Percentiles rank a stretch among this genome's conserved stretches.
phyloP scores from a whole-genome alignment of 176 grass and related monocot genomes.

The Thalia dealbata region DNA sequence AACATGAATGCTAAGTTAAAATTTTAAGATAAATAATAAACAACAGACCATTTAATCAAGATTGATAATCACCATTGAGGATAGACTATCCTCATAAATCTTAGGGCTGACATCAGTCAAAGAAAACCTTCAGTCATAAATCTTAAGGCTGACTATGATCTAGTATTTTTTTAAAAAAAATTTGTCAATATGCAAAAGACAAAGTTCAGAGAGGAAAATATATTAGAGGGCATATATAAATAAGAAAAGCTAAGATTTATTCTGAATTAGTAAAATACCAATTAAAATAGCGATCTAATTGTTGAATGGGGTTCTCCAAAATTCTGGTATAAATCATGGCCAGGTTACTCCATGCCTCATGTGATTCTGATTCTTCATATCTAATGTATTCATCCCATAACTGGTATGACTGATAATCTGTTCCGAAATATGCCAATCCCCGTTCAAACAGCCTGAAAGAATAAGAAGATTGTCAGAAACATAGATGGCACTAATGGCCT shows the following conservation, averaged over 20 bases:
- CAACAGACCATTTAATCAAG: neutral
- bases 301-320: slow-evolving; percentile 79
- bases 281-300: slow-evolving; percentile 97
- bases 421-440: slow-evolving; percentile 91
- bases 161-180: neutral
- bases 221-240: neutral
- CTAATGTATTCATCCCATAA: slow-evolving; percentile 99
- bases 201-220: neutral
- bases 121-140: no score
- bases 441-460: slow-evolving; percentile 78
- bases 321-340: slow-evolving; percentile 89
- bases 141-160: neutral
- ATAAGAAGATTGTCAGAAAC: neutral
- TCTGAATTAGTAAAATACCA: slow-evolving; percentile 40
- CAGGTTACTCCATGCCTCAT: slow-evolving; percentile 87
- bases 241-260: neutral
- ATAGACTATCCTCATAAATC: neutral
- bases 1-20: neutral
- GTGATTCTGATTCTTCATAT: slow-evolving; percentile 99
- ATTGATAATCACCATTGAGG: neutral
- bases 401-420: slow-evolving; percentile 75
- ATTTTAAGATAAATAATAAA: neutral
- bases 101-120: neutral
- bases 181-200: no score
- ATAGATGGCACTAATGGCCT: neutral